Evolutionary conservation across 306 rosid genomes (phyloP).

Genomic region (Cicer bijugum): DNA sequence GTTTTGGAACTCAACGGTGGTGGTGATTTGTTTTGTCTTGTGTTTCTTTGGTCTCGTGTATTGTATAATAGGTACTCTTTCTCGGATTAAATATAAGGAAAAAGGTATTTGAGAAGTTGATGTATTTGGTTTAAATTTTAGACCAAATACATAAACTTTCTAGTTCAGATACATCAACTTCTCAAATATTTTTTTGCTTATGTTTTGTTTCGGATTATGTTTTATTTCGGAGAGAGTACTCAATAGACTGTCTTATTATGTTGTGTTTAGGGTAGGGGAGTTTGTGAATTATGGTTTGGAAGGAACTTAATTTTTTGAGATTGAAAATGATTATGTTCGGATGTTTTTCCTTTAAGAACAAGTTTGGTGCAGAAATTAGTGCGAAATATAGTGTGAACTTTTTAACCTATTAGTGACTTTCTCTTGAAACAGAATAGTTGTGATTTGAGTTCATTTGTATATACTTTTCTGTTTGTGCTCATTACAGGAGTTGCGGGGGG

Average conservation of each 20-base stretch:
- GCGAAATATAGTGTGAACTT: not conserved
- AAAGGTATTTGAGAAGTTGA: too few relatives aligned
- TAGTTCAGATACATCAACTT: too few relatives aligned
- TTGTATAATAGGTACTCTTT: too few relatives aligned
- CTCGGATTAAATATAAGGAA: too few relatives aligned
- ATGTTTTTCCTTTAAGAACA: not conserved
- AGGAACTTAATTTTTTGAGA: not conserved
- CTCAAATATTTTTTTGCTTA: too few relatives aligned
- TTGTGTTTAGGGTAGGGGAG: not conserved
- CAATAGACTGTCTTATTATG: not conserved
- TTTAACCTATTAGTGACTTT: not conserved
- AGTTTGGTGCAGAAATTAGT: not conserved
- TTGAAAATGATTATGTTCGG: not conserved
- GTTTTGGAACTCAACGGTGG: constrained; percentile 14
- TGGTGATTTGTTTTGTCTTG: constrained; percentile 2
- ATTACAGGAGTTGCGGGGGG: constrained; percentile 95
- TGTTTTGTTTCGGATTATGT: too few relatives aligned
- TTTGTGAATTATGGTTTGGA: not conserved
- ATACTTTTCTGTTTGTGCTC: constrained; percentile 23
- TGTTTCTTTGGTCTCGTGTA: too few relatives aligned
- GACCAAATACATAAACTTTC: too few relatives aligned
- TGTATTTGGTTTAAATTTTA: too few relatives aligned
- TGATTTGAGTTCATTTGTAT: constrained; percentile 10
- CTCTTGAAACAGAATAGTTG: not conserved
- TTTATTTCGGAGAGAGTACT: not conserved